phyloP scores from a whole-genome alignment of 768 basidiomycete species.

The Clathrus columnatus region DNA sequence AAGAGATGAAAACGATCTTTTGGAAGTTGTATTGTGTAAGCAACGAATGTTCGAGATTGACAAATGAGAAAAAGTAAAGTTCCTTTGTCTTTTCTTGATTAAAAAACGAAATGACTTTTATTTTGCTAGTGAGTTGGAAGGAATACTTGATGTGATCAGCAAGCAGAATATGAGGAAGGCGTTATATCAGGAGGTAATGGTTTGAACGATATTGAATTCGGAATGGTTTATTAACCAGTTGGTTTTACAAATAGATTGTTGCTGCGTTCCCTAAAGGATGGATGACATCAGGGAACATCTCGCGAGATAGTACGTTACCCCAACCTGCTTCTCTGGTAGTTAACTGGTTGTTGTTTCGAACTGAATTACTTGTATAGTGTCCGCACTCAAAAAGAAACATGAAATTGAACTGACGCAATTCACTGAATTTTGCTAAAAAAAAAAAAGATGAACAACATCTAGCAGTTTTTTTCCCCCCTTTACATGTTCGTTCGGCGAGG shows the following conservation, averaged over 20 bases:
- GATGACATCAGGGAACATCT: constrained; percentile 81
- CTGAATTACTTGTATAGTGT: background rate
- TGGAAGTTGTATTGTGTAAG: constrained; percentile 77
- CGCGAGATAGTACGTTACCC: constrained; percentile 60
- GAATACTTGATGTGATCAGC: constrained; percentile 61
- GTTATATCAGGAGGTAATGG: constrained; percentile 71
- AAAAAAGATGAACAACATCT: too few relatives aligned
- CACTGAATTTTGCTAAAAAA: too few relatives aligned
- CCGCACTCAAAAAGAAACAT: constrained; percentile 9
- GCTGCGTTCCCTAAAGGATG: constrained; percentile 76
- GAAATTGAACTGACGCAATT: constrained; percentile 5
- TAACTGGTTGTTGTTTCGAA: background rate
- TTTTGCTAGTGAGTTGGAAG: constrained; percentile 42
- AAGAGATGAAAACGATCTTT: constrained; percentile 67
- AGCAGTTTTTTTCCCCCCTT: too few relatives aligned
- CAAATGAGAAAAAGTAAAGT: constrained; percentile 25
- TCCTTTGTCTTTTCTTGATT: background rate
- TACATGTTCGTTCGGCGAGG: too few relatives aligned
- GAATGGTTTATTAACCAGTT: too few relatives aligned
- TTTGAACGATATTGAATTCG: too few relatives aligned
- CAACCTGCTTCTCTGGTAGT: background rate
- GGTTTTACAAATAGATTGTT: too few relatives aligned
- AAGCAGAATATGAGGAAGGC: constrained; percentile 74
- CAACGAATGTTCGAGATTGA: constrained; percentile 67
- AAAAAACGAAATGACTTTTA: background rate